These are phyloP conservation scores for Agaricus subrufescens DNA, from an alignment of 768 basidiomycete genomes.

Conservation along the genomic window DNA sequence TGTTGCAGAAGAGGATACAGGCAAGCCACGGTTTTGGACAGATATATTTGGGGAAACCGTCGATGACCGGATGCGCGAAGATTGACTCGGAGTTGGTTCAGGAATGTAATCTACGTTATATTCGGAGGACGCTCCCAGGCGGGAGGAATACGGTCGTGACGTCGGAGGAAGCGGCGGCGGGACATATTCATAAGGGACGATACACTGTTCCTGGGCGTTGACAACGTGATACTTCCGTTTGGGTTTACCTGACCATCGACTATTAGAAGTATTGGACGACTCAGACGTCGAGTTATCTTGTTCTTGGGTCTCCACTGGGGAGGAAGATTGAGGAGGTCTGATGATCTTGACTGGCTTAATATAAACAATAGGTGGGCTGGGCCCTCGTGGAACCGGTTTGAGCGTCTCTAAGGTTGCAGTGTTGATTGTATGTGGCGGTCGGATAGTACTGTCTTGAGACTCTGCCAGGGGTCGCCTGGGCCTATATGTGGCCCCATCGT, in stretches of 20 bases:
- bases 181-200: neutral
- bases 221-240: constrained; percentile 1
- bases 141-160: constrained; percentile 4
- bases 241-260: constrained; percentile 7
- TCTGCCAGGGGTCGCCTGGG: neutral
- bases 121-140: constrained; percentile 4
- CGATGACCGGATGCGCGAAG: neutral
- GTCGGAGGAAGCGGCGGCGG: constrained; percentile 5
- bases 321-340: constrained; percentile 18
- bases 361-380: constrained; percentile 28
- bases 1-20: neutral
- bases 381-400: constrained; percentile 8
- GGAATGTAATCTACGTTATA: constrained; percentile 2
- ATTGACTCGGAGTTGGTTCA: neutral
- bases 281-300: constrained; percentile 10
- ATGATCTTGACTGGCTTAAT: constrained; percentile 13
- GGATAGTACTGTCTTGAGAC: neutral
- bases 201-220: neutral
- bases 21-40: neutral
- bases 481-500: constrained; percentile 4
- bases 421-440: constrained; percentile 8
- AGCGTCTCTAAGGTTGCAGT: neutral
- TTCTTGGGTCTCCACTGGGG: neutral
- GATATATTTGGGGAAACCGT: neutral
- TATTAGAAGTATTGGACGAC: constrained; percentile 12